Base-by-base conservation (phyloP, 148 eudicot genomes). In the Diospyros lotus region DNA sequence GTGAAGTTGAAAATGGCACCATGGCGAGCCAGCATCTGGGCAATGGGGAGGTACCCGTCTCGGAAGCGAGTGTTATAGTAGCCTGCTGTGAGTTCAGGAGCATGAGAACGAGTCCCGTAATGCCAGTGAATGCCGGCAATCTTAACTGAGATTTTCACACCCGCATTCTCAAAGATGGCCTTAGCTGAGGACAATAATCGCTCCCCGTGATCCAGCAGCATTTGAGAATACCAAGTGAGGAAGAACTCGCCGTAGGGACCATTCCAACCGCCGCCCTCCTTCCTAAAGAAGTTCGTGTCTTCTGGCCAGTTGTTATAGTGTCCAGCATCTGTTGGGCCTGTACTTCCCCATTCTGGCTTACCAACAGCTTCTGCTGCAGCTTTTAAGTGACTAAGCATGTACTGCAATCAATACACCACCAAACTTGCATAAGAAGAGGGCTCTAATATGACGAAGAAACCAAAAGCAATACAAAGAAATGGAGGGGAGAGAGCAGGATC, bases 61-160 rank as follows among this genome's bases (percentile, higher is more conserved):
- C 80, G 79, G 80, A 72, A 86, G 38, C 98, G 86, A 15, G 98
- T 95, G 87, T 95, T 95, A 76, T 95, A 95, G 80, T 95, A 95
- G 42, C 98, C 98, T 0, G 98, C 98, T 0, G 97, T 95, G 69
- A 95, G 96, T 74, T 95, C 98, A 0, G 98, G 96, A 69, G 98
- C 96, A 5, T 95, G 98, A 44, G 98, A 92, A 0, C 94, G 89
- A 14, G 96, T 81, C 5, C 98, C 98, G 4, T 95, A 95, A 68
- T 95, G 98, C 98, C 98, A 95, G 74, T 95, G 98, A 67, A 95
- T 92, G 11, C 98, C 98, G 0, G 97, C 97, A 6, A 95, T 59
- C 66, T 95, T 95, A 18, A 92, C 97, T 0, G 98, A 95, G 80
- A 92, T 90, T 63, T 95, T 95, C 75, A 87, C 87, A 3, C 87